Conservation (phyloP, 2,329 filamentous ascomycete species). For the Parastagonospora nodorum region DNA sequence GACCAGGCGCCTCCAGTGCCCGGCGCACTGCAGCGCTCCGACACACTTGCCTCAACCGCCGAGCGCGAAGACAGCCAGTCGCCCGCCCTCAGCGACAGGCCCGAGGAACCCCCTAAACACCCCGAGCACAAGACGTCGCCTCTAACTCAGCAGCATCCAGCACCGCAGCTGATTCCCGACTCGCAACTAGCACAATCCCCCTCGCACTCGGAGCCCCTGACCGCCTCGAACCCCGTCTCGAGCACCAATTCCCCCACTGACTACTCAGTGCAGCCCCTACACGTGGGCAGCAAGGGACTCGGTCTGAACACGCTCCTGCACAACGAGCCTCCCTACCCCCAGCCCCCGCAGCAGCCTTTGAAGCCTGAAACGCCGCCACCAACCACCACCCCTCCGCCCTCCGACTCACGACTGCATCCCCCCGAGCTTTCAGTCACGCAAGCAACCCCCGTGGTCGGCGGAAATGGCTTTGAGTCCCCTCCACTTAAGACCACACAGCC, state of each 20-base stretch:
- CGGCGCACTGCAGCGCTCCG: constrained; percentile 38
- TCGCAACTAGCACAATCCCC: constrained; percentile 40
- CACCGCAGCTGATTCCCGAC: constrained; percentile 32
- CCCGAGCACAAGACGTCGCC: constrained; percentile 29
- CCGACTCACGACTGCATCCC: constrained; percentile 25
- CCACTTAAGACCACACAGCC: constrained; percentile 46
- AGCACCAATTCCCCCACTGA: constrained; percentile 39
- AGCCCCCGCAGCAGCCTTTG: constrained; percentile 13
- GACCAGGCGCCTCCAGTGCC: constrained; percentile 50
- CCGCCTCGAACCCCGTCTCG: constrained; percentile 31
- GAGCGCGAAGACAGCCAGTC: constrained; percentile 47
- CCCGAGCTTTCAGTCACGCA: constrained; percentile 47
- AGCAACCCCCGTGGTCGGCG: constrained; percentile 45
- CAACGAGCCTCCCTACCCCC: constrained; percentile 14
- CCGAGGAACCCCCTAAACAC: constrained; percentile 31
- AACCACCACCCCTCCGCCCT: constrained; percentile 13
- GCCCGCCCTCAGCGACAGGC: constrained; percentile 40
- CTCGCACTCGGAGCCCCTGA: constrained; percentile 26
- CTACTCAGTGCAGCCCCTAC: constrained; percentile 39
- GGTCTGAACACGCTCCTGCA: constrained; percentile 29
- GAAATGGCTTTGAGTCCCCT: constrained; percentile 44
- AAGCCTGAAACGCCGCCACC: constrained; percentile 18
- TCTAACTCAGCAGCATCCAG: constrained; percentile 21
- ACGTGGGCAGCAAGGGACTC: constrained; percentile 25
- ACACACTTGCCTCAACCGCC: constrained; percentile 40